A percentile compares a stretch with the other conserved stretches of the same genome.
phyloP scores from a whole-genome alignment of 2,329 filamentous ascomycete genomes.

The Trichoderma pleuroti region DNA sequence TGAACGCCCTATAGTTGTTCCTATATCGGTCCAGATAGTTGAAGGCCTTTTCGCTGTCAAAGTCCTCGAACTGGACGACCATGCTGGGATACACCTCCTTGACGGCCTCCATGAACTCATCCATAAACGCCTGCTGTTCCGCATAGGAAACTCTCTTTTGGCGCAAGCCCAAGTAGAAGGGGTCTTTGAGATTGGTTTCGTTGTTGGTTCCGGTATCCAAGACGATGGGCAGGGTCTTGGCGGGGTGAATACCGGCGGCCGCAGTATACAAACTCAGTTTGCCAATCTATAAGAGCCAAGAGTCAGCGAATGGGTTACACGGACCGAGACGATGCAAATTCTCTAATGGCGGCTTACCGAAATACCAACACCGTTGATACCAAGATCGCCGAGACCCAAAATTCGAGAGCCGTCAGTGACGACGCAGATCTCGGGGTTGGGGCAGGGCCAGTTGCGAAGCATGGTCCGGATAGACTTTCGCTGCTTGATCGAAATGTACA shows the following conservation, averaged over 20 bases:
- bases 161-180: slow-evolving; percentile 85
- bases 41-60: slow-evolving; percentile 90
- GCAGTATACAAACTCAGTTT: slow-evolving; percentile 94
- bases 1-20: slow-evolving; percentile 89
- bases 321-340: not conserved
- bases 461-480: slow-evolving; percentile 84
- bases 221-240: slow-evolving; percentile 72
- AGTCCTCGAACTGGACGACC: slow-evolving; percentile 93
- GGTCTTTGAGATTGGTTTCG: slow-evolving; percentile 62
- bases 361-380: slow-evolving; percentile 96
- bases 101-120: slow-evolving; percentile 93
- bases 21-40: slow-evolving; percentile 88
- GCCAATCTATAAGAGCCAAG: slow-evolving; percentile 58
- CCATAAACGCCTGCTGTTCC: slow-evolving; percentile 87
- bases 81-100: slow-evolving; percentile 66
- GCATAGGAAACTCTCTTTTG: slow-evolving; percentile 73
- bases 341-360: slow-evolving; percentile 55
- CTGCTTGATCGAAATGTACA: slow-evolving; percentile 96
- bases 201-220: slow-evolving; percentile 65
- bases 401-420: slow-evolving; percentile 94
- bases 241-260: slow-evolving; percentile 89
- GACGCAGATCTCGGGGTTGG: slow-evolving; percentile 89
- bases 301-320: not conserved
- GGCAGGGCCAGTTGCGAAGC: slow-evolving; percentile 88
- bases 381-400: slow-evolving; percentile 88